Base-by-base conservation (phyloP, 2,329 filamentous ascomycete species). In the Penicillium sp. region DNA sequence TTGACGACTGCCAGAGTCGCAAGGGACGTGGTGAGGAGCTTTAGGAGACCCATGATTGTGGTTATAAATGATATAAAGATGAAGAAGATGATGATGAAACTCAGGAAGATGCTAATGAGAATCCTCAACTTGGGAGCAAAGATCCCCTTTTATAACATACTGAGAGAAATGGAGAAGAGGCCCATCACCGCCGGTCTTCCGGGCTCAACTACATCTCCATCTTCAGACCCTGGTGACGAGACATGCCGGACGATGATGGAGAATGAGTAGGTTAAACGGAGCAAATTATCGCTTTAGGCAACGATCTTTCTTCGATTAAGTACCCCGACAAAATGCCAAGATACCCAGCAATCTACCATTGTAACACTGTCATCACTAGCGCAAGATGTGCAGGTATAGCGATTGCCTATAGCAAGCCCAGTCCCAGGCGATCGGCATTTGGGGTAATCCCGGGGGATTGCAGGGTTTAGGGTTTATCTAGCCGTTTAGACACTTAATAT, bases 101-200 rank as follows among this genome's bases (percentile, higher is more conserved):
- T 26, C 37, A 43, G 39, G 37, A 46, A 39, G 49, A 48, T 52
- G 36, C 18, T 43, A 3, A 39, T 17, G 10, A 49, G 33, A 41
- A 52, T 49, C 20, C n/a, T 49, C 40, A 26, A 52, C 32, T 45
- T 41, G 17, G 33, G 45, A 23, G 24, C 15, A 41, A 45, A 10
- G 17, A 20, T 32, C 13, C 15, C 30, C 10, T 49, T 48, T 49
- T 49, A 27, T 33, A 49, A 45, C 21, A 37, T 36, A 40, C 6
- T 21, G 45, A 49, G 45, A 33, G 33, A 23, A n/a, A 15, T 49
- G 5, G 26, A 7, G 30, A 9, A 49, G 37, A 47, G 4, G 3
- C 10, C 15, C 45, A 49, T 52, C 50, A 40, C 50, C 50, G 50
- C 39, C 50, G 50, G 50, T 41, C 17, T 40, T 52, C 50, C 50